Evolutionary conservation across 805 yeast species (phyloP), one percentile per base, ranked within the genome.

Genomic region (Barnettozyma populi): DNA sequence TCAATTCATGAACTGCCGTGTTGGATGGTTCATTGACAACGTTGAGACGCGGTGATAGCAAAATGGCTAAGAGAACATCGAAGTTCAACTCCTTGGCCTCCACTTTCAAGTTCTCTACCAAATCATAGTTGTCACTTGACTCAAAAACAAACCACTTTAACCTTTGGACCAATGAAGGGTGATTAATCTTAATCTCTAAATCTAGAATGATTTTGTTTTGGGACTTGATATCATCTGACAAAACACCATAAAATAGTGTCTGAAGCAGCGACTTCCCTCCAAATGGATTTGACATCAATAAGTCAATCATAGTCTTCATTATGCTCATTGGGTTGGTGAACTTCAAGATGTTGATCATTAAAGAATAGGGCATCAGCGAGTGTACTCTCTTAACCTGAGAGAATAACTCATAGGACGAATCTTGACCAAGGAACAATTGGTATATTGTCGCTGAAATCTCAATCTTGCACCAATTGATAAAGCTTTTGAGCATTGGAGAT

Each of bases 321-420:
- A 92, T 81, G 37, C 84, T 78, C 67, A 90, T 79, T 2, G 99
- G 98, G 60, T 92, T 92, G 0, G 98, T 88, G 50, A 84, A 80
- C 59, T 81, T 76, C 59, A 94, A 65, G 20, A 92, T 84, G 19
- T 87, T 86, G 38, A 82, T 82, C 64, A 90, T 78, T 32, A 92
- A 61, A 2, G 76, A 68, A 63, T 92, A 94, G 0, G 98, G 99
- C 68, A 92, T 79, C 50, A 88, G 60, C 29, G 74, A 68, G 66
- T 92, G 97, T 36, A 94, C 67, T 48, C 83, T 78, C 53, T 80
- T 79, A 29, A 86, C 69, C 59, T 88, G 89, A 11, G 76, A 73
- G 56, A 84, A 82, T 56, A 86, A 70, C 56, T 88, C 96, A 50
- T 81, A 79, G 1, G 96, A 82, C 52, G 80, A 79, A 62, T 92